These are phyloP conservation scores for Shiraia bambusicola DNA, from an alignment of 2,329 filamentous ascomycete species.

Conservation along the genomic window DNA sequence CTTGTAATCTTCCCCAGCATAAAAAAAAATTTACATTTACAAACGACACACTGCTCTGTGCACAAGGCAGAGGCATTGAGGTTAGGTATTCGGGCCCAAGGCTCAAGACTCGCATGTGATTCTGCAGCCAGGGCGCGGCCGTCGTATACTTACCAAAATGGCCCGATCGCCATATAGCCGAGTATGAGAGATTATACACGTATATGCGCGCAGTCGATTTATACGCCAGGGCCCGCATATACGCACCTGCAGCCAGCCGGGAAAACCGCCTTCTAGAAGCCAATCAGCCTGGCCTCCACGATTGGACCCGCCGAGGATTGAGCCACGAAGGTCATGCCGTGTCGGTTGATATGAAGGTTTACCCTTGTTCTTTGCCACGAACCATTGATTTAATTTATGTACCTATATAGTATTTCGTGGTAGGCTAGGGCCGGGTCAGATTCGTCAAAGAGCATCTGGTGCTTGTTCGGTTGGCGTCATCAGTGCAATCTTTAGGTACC, in stretches of 20 bases:
- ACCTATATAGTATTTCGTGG: slow-evolving; percentile 4
- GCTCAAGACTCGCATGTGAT: slow-evolving; percentile 33
- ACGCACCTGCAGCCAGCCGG: slow-evolving; percentile 22
- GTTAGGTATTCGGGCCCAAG: slow-evolving; percentile 2
- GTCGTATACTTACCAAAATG: slow-evolving; percentile 22
- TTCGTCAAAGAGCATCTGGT: slow-evolving; percentile 9
- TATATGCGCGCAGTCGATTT: slow-evolving; percentile 31
- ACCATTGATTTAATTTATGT: neutral
- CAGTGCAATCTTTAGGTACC: no score
- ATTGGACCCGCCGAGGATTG: slow-evolving; percentile 16
- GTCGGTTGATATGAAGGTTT: neutral
- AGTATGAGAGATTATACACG: slow-evolving; percentile 23
- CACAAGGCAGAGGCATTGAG: neutral
- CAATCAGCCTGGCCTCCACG: slow-evolving; percentile 19
- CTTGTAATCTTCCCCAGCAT: neutral
- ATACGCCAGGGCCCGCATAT: slow-evolving; percentile 30
- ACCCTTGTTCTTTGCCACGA: slow-evolving; percentile 1
- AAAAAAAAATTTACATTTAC: neutral
- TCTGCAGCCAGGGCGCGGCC: slow-evolving; percentile 22
- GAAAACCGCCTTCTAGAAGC: slow-evolving; percentile 31
- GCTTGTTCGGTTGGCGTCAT: slow-evolving; percentile 10
- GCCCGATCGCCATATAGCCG: slow-evolving; percentile 41
- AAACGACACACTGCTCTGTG: no score
- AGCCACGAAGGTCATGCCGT: slow-evolving; percentile 6
- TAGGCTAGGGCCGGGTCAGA: slow-evolving; percentile 2